These are phyloP conservation scores for Knufia fluminis DNA, from an alignment of 2,329 filamentous ascomycete species.

Conservation along the genomic window DNA sequence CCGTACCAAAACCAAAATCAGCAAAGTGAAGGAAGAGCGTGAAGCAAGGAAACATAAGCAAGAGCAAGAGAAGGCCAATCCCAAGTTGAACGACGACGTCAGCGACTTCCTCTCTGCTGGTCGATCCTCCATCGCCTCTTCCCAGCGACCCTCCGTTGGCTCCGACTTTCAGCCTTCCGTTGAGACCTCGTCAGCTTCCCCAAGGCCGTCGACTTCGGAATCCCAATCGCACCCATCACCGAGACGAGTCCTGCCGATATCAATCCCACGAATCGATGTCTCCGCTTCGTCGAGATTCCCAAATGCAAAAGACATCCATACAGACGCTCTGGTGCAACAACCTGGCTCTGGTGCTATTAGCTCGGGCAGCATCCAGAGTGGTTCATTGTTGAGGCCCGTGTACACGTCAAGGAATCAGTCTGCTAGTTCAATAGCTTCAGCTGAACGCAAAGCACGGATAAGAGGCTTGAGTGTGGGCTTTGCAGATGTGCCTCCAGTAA, in stretches of 20 bases:
- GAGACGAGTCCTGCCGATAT: constrained; percentile 20
- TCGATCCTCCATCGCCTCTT: constrained; percentile 13
- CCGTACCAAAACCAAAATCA: constrained; percentile 22
- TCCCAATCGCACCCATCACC: constrained; percentile 21
- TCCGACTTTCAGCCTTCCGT: constrained; percentile 3
- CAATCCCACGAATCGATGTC: constrained; percentile 29
- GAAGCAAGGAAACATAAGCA: not conserved
- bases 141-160: constrained; percentile 10
- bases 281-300: constrained; percentile 28
- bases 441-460: constrained; percentile 36
- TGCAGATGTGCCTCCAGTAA: constrained; percentile 58
- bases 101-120: constrained; percentile 21
- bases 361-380: not conserved
- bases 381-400: constrained; percentile 15
- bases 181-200: constrained; percentile 9
- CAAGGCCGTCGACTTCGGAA: constrained; percentile 19
- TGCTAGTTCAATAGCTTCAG: constrained; percentile 24
- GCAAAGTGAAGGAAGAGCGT: constrained; percentile 14
- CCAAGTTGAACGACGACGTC: constrained; percentile 17
- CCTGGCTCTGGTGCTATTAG: not conserved
- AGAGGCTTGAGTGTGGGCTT: constrained; percentile 71
- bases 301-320: constrained; percentile 25
- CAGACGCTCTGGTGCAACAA: constrained; percentile 5
- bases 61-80: constrained; percentile 11
- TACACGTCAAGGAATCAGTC: constrained; percentile 19